Conservation (phyloP, 768 basidiomycete species). For the Podaxis rugospora region DNA sequence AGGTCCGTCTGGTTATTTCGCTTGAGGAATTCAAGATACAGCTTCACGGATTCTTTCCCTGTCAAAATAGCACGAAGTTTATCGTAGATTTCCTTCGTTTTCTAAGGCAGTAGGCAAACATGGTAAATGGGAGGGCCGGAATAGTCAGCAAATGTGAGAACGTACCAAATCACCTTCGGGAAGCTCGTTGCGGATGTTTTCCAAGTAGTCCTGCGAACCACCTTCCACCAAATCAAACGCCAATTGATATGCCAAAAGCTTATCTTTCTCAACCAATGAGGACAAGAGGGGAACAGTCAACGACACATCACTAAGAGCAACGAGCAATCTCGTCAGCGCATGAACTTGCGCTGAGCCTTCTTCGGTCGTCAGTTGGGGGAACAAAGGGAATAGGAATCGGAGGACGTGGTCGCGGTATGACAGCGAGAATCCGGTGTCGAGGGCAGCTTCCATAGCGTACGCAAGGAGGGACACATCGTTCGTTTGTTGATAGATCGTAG, state of each 20-base stretch:
- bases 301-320: constrained; percentile 80
- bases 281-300: constrained; percentile 71
- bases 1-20: constrained; percentile 92
- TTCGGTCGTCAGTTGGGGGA: constrained; percentile 69
- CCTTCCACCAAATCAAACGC: constrained; percentile 95
- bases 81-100: constrained; percentile 59
- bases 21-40: constrained; percentile 94
- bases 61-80: constrained; percentile 80
- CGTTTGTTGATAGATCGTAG: constrained; percentile 67
- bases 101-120: constrained; percentile 29
- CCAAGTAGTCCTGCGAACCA: constrained; percentile 89
- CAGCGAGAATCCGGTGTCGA: constrained; percentile 86
- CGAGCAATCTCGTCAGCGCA: constrained; percentile 82
- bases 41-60: constrained; percentile 87
- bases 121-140: constrained; percentile 3
- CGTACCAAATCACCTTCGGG: constrained; percentile 65
- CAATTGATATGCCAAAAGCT: constrained; percentile 86
- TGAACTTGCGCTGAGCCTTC: constrained; percentile 74
- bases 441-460: constrained; percentile 90
- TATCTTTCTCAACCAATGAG: constrained; percentile 66
- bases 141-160: constrained; percentile 4
- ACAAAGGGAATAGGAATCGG: constrained; percentile 78
- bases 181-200: constrained; percentile 63
- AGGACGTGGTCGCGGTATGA: constrained; percentile 81
- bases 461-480: constrained; percentile 76